phyloP scores from a whole-genome alignment of 2,329 filamentous ascomycete species.

The Alternaria hordeiaustralica region DNA sequence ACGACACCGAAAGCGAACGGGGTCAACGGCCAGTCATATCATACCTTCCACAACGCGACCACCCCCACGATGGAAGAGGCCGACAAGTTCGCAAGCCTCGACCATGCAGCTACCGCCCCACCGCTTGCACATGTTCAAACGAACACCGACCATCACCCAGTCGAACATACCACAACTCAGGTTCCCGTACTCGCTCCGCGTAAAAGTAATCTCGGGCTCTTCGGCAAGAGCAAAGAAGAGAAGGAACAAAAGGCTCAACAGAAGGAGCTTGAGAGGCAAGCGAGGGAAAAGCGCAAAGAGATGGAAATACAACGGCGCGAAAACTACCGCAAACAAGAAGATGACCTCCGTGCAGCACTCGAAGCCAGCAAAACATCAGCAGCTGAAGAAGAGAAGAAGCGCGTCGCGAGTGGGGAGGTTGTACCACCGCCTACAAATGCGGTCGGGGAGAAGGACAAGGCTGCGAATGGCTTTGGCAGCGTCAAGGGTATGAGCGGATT shows the following conservation, averaged over 20 bases:
- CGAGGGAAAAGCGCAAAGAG: constrained; percentile 58
- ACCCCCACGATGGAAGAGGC: constrained; percentile 53
- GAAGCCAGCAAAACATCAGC: constrained; percentile 71
- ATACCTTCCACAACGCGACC: constrained; percentile 43
- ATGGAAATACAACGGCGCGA: constrained; percentile 61
- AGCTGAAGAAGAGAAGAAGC: constrained; percentile 52
- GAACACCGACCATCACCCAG: constrained; percentile 35
- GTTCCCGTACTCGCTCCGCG: constrained; percentile 44
- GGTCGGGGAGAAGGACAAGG: constrained; percentile 12
- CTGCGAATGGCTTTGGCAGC: constrained; percentile 49
- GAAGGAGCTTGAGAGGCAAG: constrained; percentile 57
- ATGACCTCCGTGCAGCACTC: constrained; percentile 68
- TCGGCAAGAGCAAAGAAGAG: constrained; percentile 71
- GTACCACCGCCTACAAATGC: constrained; percentile 4
- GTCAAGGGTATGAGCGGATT: constrained; percentile 53
- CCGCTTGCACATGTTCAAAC: constrained; percentile 46
- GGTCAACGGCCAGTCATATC: constrained; percentile 43
- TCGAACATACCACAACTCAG: constrained; percentile 43
- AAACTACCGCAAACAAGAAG: constrained; percentile 64
- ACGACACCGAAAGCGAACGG: constrained; percentile 59
- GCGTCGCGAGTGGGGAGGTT: constrained; percentile 20
- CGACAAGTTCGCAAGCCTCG: constrained; percentile 63
- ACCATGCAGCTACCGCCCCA: constrained; percentile 70
- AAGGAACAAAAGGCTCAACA: constrained; percentile 65
- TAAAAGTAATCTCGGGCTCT: constrained; percentile 43